Base-by-base conservation (phyloP, 768 basidiomycete genomes). In the Leccinum boreale region DNA sequence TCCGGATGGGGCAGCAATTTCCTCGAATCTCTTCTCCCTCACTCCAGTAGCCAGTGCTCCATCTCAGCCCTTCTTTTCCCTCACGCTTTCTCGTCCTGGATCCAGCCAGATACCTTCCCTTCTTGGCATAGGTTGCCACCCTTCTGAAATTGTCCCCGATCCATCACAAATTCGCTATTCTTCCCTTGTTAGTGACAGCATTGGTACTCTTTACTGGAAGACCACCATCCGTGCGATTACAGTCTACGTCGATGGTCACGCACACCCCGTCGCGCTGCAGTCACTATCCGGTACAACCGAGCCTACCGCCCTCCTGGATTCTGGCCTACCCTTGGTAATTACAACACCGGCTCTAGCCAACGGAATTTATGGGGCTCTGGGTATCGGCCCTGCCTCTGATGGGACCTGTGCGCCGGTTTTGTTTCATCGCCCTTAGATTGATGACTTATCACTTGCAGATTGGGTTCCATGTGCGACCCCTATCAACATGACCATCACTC, bases 341-440 rank as follows among this genome's bases (percentile, higher is more conserved):
- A 81, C 88, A 6, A 83, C 85, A 0, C 72, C 75, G 4, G 53
- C 64, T 3, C 76, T 92, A 19, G 87, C 90, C 15, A 86, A 92
- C 62, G 89, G 78, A 6, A 87, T 92, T 19, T 92, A 92, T 58
- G 90, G 90, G 9, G 86, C 89, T 4, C 73, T 90, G 53, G 87
- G 85, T 1, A 74, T 91, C 26, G 64, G 69, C 21, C 86, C 88
- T 8, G 80, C 75, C 0, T 56, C 74, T 2, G 85, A 89, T 60
- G 86, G 88, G 19, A 76, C 80, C 50, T 89, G 90, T 90, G 62
- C 59, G 87, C 75, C 15, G 4, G 3, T 50, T 28, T 54, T 47
- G 39, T 59, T 52, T 39, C 26, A 10, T 1, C 0, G 23, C 4
- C 19, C 21, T 31, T 33, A 24, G 11, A 29, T 55, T 46, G 21